A percentile compares a stretch with the other conserved stretches of the same genome.
phyloP scores from a whole-genome alignment of 2,329 filamentous ascomycete species.

The Verticillium zaregamsianum region DNA sequence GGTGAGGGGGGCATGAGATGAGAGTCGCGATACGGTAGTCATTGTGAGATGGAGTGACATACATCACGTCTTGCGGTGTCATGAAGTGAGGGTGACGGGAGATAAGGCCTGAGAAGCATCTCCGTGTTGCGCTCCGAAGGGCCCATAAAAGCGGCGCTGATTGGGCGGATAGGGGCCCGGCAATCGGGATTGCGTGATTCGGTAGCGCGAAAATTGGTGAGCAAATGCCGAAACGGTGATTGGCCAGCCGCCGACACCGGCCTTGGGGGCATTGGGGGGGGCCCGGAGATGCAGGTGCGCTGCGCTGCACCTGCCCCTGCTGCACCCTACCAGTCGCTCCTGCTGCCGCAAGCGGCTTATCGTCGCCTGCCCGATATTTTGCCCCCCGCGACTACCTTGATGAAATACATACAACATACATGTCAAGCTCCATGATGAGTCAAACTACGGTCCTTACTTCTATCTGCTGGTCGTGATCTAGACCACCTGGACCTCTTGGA shows the following conservation, averaged over 20 bases:
- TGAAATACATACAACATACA: not conserved
- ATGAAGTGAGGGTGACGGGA: too few species aligned
- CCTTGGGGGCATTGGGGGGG: not conserved
- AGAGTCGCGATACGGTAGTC: too few species aligned
- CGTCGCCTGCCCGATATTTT: not conserved
- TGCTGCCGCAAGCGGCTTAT: not conserved
- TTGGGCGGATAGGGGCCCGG: slow-evolving; percentile 1
- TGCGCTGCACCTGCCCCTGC: too few species aligned
- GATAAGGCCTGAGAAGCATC: not conserved
- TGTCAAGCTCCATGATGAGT: too few species aligned
- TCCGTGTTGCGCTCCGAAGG: not conserved
- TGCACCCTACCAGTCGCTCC: not conserved
- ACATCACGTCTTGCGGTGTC: too few species aligned
- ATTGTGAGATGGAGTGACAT: too few species aligned
- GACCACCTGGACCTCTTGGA: too few species aligned
- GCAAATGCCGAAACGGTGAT: not conserved
- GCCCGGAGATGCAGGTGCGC: not conserved
- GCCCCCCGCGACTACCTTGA: not conserved
- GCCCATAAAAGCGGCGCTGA: not conserved
- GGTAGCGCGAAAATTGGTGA: not conserved
- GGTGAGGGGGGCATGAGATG: too few species aligned
- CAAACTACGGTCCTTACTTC: too few species aligned
- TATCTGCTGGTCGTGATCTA: too few species aligned
- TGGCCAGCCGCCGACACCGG: not conserved
- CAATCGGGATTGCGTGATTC: slow-evolving; percentile 2